These are phyloP conservation scores for Linnemannia elongata DNA, from an alignment of 192 early-diverging fungal species.

Conservation along the genomic window DNA sequence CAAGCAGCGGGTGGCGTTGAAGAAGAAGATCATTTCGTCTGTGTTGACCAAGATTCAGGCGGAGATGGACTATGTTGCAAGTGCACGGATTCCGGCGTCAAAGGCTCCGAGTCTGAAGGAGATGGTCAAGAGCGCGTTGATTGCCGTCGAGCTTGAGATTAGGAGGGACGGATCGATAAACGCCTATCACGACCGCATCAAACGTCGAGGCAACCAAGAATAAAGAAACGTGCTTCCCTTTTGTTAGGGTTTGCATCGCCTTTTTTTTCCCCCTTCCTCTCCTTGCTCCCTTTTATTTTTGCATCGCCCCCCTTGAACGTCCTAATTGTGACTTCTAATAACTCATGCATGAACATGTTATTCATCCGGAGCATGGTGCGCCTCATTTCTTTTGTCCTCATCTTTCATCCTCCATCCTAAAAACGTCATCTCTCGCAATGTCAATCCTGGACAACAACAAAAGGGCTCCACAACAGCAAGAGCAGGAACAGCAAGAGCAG, in stretches of 20 bases:
- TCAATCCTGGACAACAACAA: neutral
- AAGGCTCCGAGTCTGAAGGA: neutral
- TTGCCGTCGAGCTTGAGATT: slow-evolving; percentile 1
- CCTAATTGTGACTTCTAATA: too few relatives aligned
- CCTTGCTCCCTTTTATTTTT: too few relatives aligned
- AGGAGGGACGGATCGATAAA: neutral
- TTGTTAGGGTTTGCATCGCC: neutral
- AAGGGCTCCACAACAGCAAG: neutral
- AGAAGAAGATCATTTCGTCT: neutral
- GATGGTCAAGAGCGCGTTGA: neutral
- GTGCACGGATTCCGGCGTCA: neutral
- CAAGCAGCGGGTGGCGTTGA: neutral
- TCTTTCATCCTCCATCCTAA: neutral
- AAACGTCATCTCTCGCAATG: neutral
- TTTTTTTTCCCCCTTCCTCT: neutral
- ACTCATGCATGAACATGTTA: too few relatives aligned
- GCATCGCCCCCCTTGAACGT: too few relatives aligned
- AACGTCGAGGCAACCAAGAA: neutral
- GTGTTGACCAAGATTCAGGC: neutral
- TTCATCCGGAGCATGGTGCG: neutral
- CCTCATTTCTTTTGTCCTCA: neutral
- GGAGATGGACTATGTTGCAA: neutral
- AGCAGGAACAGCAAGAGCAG: neutral
- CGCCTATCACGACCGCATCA: slow-evolving; percentile 4
- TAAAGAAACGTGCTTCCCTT: too few relatives aligned